Base-by-base conservation (phyloP, 192 early-diverging fungal genomes). In the Coemansia sp. region DNA sequence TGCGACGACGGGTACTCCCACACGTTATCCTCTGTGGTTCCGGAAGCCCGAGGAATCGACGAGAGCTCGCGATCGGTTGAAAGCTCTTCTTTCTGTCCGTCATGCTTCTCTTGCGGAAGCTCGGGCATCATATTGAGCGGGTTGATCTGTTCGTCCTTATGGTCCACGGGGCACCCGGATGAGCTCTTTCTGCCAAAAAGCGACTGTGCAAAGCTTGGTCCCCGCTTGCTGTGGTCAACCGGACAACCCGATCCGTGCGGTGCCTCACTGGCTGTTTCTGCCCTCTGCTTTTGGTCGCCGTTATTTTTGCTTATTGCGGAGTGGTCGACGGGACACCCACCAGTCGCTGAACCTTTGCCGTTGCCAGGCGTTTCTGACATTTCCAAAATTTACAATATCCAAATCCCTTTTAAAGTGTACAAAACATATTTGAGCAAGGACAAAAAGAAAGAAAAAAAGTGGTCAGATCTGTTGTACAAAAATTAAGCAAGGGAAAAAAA, bases 1-100 rank as follows among this genome's bases (percentile, higher is more conserved):
- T 96, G 94, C 6, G 93, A 91, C 10, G 92, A 94, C 10, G 94
- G 94, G 70, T 96, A 96, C 60, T 92, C 91, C 94, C 94, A 96
- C 30, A 59, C 57, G 33, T 38, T 59, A 7, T 59, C 33, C 85
- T 71, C 53, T 74, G 56, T 34, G 23, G 64, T 60, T 20, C 55
- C 52, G 10, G 61, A 67, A 8, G 71, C 69, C 10, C 78, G 67
- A 8, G 75, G 78, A 46, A 99, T 99, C 9, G 89, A 89, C 9
- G 94, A 95, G 23, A 88, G 73, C 6, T 88, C 88, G 49, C 97
- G 89, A 0, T 93, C 89, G 0, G 90, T 95, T 1, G 95, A 90
- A 9, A 99, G 87, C 3, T 72, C 82, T 6, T 84, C 74, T n/a
- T 61, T 71, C 70, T 97, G 95, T 59, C 86, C 90, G 0, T 72